Conservation (phyloP, 1,284 basidiomycete species). For the Cerioporus squamosus region DNA sequence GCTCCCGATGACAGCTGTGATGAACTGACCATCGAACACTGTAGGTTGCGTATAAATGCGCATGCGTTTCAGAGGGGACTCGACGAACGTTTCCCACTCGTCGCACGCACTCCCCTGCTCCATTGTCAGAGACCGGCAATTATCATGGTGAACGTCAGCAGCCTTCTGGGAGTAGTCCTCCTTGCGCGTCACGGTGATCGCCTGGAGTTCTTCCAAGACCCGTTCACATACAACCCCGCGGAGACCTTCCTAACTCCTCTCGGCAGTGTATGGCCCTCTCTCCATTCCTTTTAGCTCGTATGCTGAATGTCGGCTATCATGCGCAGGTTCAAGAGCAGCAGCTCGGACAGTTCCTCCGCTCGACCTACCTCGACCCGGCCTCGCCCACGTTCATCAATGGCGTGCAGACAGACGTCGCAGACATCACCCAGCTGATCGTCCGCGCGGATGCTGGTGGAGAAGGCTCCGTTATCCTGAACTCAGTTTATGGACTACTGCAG, state of each 20-base stretch:
- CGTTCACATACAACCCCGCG: constrained; percentile 40
- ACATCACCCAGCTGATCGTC: constrained; percentile 23
- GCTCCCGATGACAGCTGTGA: no score
- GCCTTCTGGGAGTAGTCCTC: constrained; percentile 42
- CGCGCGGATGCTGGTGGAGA: constrained; percentile 34
- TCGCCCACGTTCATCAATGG: constrained; percentile 37
- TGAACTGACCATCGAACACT: no score
- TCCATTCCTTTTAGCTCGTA: constrained; percentile 38
- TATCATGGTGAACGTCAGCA: constrained; percentile 12
- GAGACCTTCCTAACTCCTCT: constrained; percentile 35
- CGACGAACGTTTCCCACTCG: no score
- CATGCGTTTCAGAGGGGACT: no score
- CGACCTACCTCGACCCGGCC: constrained; percentile 40
- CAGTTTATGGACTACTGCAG: constrained; percentile 32
- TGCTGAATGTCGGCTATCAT: neutral
- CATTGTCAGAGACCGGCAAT: no score
- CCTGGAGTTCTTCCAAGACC: constrained; percentile 42
- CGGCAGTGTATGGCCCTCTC: constrained; percentile 35
- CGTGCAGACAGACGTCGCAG: constrained; percentile 32
- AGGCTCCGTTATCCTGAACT: constrained; percentile 44
- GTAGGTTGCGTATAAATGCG: no score
- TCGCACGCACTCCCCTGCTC: no score
- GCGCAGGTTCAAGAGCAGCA: constrained; percentile 40
- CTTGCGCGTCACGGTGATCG: constrained; percentile 52
- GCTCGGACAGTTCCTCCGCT: constrained; percentile 35